Conservation (phyloP, 1,284 basidiomycete species). For the Trametes sp. region DNA sequence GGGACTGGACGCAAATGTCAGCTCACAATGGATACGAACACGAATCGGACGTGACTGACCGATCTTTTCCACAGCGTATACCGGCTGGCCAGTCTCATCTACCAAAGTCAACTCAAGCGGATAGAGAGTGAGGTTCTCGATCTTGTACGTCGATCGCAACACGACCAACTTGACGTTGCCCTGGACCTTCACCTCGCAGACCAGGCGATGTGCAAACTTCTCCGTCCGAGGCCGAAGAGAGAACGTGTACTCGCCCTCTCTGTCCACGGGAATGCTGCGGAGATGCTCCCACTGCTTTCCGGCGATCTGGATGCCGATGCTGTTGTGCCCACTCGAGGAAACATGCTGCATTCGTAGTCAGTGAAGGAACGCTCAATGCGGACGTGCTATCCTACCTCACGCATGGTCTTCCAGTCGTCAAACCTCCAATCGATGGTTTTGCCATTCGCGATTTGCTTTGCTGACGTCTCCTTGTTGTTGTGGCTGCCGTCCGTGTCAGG, state of each 20-base stretch:
- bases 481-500: conserved; percentile 70
- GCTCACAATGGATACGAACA: conserved; percentile 1
- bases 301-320: conserved; percentile 84
- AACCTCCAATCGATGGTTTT: conserved; percentile 95
- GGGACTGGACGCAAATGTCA: conserved; percentile 56
- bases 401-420: conserved; percentile 94
- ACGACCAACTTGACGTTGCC: conserved; percentile 97
- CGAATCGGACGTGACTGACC: conserved; percentile 50
- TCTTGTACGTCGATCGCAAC: conserved; percentile 91
- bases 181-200: conserved; percentile 91
- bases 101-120: conserved; percentile 94
- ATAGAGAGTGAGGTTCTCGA: conserved; percentile 93
- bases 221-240: conserved; percentile 82
- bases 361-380: background rate
- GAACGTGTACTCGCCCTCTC: conserved; percentile 94
- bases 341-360: conserved; percentile 66
- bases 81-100: conserved; percentile 85
- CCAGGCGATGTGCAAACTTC: conserved; percentile 82
- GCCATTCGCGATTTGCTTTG: conserved; percentile 73
- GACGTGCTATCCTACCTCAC: conserved; percentile 72
- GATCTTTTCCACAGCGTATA: conserved; percentile 87
- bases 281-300: conserved; percentile 94
- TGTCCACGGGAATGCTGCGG: conserved; percentile 90
- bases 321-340: conserved; percentile 80
- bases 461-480: conserved; percentile 53